Percentiles rank a stretch among this genome's conserved stretches.
These are phyloP conservation scores for Mycena alexandri DNA, from an alignment of 768 basidiomycete species.

Conservation along the genomic window DNA sequence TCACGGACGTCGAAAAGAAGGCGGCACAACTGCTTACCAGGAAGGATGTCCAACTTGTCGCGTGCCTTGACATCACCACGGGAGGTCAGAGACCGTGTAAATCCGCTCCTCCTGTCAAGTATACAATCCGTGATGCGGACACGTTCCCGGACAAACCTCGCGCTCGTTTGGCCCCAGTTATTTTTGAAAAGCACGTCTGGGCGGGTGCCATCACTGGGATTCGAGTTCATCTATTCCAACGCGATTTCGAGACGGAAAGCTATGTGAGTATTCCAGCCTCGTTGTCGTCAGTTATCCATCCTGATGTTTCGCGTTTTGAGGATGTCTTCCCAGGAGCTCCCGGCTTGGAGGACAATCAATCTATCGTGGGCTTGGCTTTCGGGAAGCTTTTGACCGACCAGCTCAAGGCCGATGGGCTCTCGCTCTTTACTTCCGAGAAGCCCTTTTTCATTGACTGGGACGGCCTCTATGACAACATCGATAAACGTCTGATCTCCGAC, in stretches of 20 bases:
- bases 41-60: background rate
- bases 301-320: background rate
- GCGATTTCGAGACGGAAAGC: background rate
- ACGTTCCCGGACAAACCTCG: background rate
- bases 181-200: background rate
- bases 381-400: background rate
- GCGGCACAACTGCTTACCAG: background rate
- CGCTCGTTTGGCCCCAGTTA: background rate
- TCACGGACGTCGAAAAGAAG: background rate
- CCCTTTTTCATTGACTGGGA: conserved; percentile 4
- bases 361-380: background rate
- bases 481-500: background rate
- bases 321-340: background rate
- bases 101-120: background rate
- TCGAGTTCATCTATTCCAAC: background rate
- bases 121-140: background rate
- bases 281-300: background rate
- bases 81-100: background rate
- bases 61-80: background rate
- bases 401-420: too few relatives aligned
- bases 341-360: background rate
- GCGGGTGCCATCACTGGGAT: background rate
- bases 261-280: conserved; percentile 3
- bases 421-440: background rate
- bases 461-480: background rate